Evolutionary conservation across 345 rosid species (phyloP).

Genomic region (Moricandia moricandioides): DNA sequence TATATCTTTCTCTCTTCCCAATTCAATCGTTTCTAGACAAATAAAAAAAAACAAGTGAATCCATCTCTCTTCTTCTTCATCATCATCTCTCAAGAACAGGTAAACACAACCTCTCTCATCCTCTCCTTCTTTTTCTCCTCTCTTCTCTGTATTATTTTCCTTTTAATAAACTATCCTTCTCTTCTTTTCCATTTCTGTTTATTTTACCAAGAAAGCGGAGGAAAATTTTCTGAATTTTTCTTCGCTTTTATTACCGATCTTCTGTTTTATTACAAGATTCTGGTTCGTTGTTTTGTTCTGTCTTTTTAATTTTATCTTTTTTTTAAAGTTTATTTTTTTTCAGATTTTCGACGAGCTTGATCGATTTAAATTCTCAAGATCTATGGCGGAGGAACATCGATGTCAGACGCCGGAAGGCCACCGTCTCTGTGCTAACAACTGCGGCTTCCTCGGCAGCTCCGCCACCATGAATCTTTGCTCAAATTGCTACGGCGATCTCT

Average conservation of each 20-base stretch:
- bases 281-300: neutral
- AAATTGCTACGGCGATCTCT: constrained; percentile 47
- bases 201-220: constrained; percentile 36
- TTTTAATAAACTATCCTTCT: neutral
- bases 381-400: constrained; percentile 59
- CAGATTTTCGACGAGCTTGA: constrained; percentile 24
- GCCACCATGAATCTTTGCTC: constrained; percentile 58
- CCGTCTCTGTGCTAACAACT: constrained; percentile 53
- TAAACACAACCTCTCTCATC: constrained; percentile 29
- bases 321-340: neutral
- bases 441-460: constrained; percentile 55
- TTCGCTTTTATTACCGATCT: neutral
- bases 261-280: constrained; percentile 9
- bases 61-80: constrained; percentile 15
- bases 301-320: neutral
- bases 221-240: constrained; percentile 10
- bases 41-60: constrained; percentile 9
- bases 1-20: constrained; percentile 8
- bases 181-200: constrained; percentile 12
- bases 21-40: constrained; percentile 1
- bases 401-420: constrained; percentile 55
- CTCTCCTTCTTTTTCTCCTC: constrained; percentile 25
- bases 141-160: constrained; percentile 4
- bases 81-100: constrained; percentile 33
- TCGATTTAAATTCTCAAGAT: neutral